A percentile compares a stretch with the other conserved stretches of the same genome.
Conservation (phyloP, 805 yeast genomes). For the Saccharomycopsis fodiens region DNA sequence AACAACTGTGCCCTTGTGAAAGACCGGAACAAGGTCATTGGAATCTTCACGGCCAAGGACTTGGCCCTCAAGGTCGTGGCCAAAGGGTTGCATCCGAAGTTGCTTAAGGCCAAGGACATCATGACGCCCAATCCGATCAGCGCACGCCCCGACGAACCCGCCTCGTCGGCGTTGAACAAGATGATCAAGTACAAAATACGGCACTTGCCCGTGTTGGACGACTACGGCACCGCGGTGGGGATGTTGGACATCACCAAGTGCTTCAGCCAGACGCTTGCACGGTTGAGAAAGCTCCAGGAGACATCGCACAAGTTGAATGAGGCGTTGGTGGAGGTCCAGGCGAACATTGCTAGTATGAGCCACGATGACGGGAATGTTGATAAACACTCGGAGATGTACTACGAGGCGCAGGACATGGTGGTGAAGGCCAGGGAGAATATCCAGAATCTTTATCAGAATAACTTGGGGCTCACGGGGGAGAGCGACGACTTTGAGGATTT, state of each 20-base stretch:
- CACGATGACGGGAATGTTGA: conserved; percentile 18
- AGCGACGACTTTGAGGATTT: conserved; percentile 27
- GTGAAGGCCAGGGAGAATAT: conserved; percentile 18
- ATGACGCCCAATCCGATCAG: conserved; percentile 35
- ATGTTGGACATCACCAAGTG: conserved; percentile 40
- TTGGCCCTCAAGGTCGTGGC: conserved; percentile 38
- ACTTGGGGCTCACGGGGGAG: conserved; percentile 12
- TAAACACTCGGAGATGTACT: conserved; percentile 20
- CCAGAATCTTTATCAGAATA: conserved; percentile 15
- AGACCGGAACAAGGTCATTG: conserved; percentile 28
- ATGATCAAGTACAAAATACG: conserved; percentile 37
- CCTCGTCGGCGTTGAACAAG: conserved; percentile 34
- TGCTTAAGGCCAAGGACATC: conserved; percentile 29
- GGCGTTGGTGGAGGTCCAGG: conserved; percentile 27
- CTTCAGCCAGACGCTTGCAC: conserved; percentile 38
- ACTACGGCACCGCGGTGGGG: conserved; percentile 31
- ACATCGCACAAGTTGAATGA: conserved; percentile 30
- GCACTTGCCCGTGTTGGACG: conserved; percentile 36
- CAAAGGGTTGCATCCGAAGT: conserved; percentile 24
- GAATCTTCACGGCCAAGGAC: conserved; percentile 39
- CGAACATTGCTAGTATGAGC: conserved; percentile 24
- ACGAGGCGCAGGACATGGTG: conserved; percentile 21
- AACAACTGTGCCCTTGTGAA: conserved; percentile 36
- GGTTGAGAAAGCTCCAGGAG: conserved; percentile 33
- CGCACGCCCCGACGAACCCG: conserved; percentile 31